Conservation (phyloP, 75 land plant species). For the Azolla pinnata region DNA sequence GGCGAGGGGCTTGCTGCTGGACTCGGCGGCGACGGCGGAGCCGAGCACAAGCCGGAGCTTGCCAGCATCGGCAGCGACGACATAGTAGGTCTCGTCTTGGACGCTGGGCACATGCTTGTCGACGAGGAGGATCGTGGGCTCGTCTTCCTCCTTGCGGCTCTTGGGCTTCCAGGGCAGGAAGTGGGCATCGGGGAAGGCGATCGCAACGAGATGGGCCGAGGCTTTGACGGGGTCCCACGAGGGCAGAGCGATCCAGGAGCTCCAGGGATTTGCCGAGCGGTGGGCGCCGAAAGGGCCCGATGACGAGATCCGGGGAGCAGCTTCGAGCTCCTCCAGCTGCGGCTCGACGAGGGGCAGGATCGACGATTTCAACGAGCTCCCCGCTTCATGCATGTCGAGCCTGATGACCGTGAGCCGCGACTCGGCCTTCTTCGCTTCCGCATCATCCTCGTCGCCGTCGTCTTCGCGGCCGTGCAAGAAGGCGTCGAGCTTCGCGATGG, state of each 20-base stretch:
- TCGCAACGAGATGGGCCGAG: constrained; percentile 46
- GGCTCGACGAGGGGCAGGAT: constrained; percentile 58
- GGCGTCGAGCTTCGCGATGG: constrained; percentile 22
- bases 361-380: constrained; percentile 40
- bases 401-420: constrained; percentile 47
- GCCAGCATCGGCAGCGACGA: constrained; percentile 17
- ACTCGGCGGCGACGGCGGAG: constrained; percentile 26
- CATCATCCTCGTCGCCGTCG: constrained; percentile 12
- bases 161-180: constrained; percentile 52
- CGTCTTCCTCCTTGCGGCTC: constrained; percentile 32
- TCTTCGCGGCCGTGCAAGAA: constrained; percentile 26
- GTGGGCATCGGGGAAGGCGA: constrained; percentile 47
- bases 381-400: constrained; percentile 51
- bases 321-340: constrained; percentile 22
- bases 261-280: constrained; percentile 58
- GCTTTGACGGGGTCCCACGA: constrained; percentile 56
- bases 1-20: constrained; percentile 42
- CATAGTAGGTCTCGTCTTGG: constrained; percentile 21
- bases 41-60: constrained; percentile 46
- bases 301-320: constrained; percentile 36
- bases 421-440: too few relatives aligned
- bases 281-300: constrained; percentile 61
- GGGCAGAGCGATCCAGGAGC: constrained; percentile 72
- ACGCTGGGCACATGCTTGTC: constrained; percentile 40
- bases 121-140: constrained; percentile 55